Conservation (phyloP, 2,329 filamentous ascomycete species). For the Phoma sp. region DNA sequence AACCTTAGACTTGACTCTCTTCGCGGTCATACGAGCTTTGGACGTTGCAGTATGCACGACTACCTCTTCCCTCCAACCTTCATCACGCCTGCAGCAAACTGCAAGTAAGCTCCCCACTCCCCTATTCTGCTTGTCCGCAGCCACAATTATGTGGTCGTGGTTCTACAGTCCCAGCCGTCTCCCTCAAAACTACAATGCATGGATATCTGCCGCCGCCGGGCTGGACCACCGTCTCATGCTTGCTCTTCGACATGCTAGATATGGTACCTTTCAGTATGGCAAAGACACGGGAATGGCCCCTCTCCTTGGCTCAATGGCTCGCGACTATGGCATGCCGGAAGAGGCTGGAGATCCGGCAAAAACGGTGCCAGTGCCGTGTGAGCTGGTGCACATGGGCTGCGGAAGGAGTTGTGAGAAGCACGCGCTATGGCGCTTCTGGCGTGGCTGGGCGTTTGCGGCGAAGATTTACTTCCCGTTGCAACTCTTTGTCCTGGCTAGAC, state of each 20-base stretch:
- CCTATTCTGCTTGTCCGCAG: constrained; percentile 74
- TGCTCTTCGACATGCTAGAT: constrained; percentile 71
- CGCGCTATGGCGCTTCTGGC: constrained; percentile 69
- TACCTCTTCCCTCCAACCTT: not conserved
- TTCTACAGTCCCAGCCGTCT: constrained; percentile 76
- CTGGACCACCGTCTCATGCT: constrained; percentile 77
- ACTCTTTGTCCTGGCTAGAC: constrained; percentile 48
- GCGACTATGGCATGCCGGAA: constrained; percentile 71
- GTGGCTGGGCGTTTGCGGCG: constrained; percentile 76
- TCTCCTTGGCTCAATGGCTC: constrained; percentile 74
- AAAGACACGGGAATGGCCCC: constrained; percentile 72
- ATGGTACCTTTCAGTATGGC: constrained; percentile 72
- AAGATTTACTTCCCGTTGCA: constrained; percentile 79
- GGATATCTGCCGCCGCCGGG: constrained; percentile 79
- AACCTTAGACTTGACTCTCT: constrained; percentile 83
- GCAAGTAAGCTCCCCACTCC: constrained; percentile 66
- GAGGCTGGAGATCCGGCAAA: constrained; percentile 74
- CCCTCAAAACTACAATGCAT: constrained; percentile 76
- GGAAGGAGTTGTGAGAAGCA: constrained; percentile 78
- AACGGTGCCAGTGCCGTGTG: constrained; percentile 77
- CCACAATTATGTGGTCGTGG: constrained; percentile 88
- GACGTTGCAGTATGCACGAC: constrained; percentile 65
- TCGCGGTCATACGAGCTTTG: constrained; percentile 72
- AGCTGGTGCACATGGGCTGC: constrained; percentile 81
- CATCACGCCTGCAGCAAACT: constrained; percentile 14